Percentiles rank a stretch among this genome's conserved stretches.
These are phyloP conservation scores for Acanthamoeba triangularis DNA, from an alignment of 208 protist species.

Conservation along the genomic window DNA sequence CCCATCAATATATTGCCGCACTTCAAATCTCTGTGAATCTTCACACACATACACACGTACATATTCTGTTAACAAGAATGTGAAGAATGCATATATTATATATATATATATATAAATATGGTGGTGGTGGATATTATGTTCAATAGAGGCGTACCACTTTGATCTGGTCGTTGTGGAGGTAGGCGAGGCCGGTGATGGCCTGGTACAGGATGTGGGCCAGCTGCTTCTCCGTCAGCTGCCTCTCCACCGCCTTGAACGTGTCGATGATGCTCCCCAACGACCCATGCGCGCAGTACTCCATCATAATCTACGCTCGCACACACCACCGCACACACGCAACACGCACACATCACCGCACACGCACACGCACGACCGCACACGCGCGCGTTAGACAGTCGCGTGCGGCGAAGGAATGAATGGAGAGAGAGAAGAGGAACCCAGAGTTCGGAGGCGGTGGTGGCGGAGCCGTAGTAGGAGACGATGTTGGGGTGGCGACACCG, in stretches of 20 bases:
- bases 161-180: constrained; percentile 34
- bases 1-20: constrained; percentile 33
- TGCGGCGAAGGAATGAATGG: background rate
- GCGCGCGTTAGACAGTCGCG: no score
- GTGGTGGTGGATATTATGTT: no score
- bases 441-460: background rate
- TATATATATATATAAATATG: no score
- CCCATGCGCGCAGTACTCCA: constrained; percentile 48
- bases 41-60: background rate
- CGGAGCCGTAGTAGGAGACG: constrained; percentile 50
- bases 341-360: background rate
- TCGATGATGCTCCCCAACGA: background rate
- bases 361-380: background rate
- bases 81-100: background rate
- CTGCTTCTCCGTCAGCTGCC: constrained; percentile 25
- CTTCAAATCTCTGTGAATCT: constrained; percentile 56
- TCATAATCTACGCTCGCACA: constrained; percentile 41
- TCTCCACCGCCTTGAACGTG: background rate
- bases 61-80: no score
- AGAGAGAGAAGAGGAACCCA: background rate
- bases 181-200: background rate
- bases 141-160: background rate
- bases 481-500: constrained; percentile 61
- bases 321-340: no score
- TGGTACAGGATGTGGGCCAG: constrained; percentile 30